Evolutionary conservation across 2,329 filamentous ascomycete genomes (phyloP).

Genomic region (Diaporthe vexans): DNA sequence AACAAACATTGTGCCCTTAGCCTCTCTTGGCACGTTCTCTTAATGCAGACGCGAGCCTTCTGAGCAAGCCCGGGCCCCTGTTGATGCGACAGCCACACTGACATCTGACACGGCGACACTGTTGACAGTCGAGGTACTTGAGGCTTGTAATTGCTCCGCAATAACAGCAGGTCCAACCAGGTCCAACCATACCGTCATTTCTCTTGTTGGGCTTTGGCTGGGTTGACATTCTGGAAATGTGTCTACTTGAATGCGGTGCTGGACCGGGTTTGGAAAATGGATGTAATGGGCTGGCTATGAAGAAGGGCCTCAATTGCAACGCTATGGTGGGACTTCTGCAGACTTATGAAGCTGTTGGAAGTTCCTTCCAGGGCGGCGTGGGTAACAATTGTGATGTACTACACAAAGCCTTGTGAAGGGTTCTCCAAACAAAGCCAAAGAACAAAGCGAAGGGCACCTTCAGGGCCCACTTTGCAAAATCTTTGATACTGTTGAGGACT

Average conservation of each 20-base stretch:
- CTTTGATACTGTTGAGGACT: too few relatives aligned
- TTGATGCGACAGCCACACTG: conserved; percentile 13
- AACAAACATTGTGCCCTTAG: neutral
- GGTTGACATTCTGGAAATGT: neutral
- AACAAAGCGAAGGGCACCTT: neutral
- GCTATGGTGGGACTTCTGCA: neutral
- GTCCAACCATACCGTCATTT: neutral
- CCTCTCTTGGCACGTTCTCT: neutral
- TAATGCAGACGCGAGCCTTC: neutral
- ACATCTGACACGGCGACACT: conserved; percentile 29
- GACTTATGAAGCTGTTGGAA: neutral
- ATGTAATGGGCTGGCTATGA: neutral
- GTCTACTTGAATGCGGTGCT: neutral
- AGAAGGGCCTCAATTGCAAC: too few relatives aligned
- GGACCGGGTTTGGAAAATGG: neutral
- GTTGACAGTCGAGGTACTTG: conserved; percentile 35
- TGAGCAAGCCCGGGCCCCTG: conserved; percentile 7
- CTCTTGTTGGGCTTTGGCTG: neutral
- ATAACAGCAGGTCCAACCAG: conserved; percentile 36
- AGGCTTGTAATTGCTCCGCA: conserved; percentile 15
- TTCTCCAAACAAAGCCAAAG: neutral
- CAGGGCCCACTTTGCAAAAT: too few relatives aligned
- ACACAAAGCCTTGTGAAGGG: neutral
- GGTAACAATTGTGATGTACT: neutral
- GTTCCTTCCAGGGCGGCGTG: neutral